Evolutionary conservation across 2,329 filamentous ascomycete genomes (phyloP), one percentile per base, ranked within the genome.

Genomic region (Ilyonectria sp.): DNA sequence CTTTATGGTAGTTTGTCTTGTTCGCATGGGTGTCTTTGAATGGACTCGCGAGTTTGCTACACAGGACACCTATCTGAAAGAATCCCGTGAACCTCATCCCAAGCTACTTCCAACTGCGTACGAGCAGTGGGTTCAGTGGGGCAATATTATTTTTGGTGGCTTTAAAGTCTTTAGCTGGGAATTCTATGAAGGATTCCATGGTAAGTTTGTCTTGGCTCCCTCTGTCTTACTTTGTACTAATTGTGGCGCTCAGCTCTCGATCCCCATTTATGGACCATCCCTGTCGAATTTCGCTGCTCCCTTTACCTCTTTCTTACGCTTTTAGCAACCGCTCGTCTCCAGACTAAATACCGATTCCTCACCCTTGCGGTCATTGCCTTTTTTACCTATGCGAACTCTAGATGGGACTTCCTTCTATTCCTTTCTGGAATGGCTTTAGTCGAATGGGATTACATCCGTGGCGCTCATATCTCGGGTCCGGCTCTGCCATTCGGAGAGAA

Each of bases 231-330:
- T n/a, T 4, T 17, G 8, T 7, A 17, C 35, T 40, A 15, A 40
- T 15, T 6, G 6, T 6, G 6, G 9, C 17, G 81, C 47, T 86
- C 87, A 11, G 81, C 76, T 21, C 88, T 89, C 71, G 87, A 90
- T 72, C 82, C 87, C n/a, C 89, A 90, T 68, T 77, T 90, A 15
- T 91, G 89, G 89, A 90, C 89, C 5, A 90, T 91, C 46, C 88
- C 89, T 3, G 83, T 89, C 49, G 89, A 91, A 75, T 89, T 88
- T 72, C 82, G 86, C 64, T 87, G 85, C 75, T 89, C 86, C 2
- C 84, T 90, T 75, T 82, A 87, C 64, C 81, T 90, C 11, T 90
- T 90, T 76, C 77, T 90, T 5, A 80, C 83, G 9, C 76, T 89
- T n/a, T 68, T 89, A 5, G 87, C 82, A 21, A 83, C 86, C 10